Evolutionary conservation across 345 rosid genomes (phyloP).

Genomic region (Hibiscus trionum): DNA sequence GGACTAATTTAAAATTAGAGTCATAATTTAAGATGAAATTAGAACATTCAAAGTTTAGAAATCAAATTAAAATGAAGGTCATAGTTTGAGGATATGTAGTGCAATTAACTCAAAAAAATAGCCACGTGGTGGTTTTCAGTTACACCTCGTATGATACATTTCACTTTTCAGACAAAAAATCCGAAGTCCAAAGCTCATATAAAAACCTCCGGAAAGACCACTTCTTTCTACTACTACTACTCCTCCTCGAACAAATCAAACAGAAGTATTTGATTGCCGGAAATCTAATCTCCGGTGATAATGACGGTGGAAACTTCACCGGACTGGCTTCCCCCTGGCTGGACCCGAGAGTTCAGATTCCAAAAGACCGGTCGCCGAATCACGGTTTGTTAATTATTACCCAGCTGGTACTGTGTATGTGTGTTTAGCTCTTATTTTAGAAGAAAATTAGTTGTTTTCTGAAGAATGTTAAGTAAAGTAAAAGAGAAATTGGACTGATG

Average conservation of each 20-base stretch:
- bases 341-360: constrained; percentile 32
- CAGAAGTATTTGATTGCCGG: neutral
- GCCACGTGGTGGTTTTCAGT: neutral
- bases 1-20: too few relatives aligned
- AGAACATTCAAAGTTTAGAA: too few relatives aligned
- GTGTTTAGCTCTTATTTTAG: neutral
- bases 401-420: neutral
- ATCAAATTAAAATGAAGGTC: too few relatives aligned
- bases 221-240: neutral
- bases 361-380: constrained; percentile 41
- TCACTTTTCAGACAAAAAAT: neutral
- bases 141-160: neutral
- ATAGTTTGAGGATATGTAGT: too few relatives aligned
- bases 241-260: neutral
- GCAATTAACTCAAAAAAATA: too few relatives aligned
- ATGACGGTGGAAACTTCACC: neutral
- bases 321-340: constrained; percentile 46
- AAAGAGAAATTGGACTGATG: neutral
- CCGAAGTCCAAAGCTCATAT: neutral
- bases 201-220: neutral
- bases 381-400: constrained; percentile 22
- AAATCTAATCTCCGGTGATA: neutral
- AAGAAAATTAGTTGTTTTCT: neutral
- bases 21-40: too few relatives aligned
- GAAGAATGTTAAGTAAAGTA: neutral